phyloP scores from a whole-genome alignment of 805 yeast genomes.

The Saccharomycopsis sp. region DNA sequence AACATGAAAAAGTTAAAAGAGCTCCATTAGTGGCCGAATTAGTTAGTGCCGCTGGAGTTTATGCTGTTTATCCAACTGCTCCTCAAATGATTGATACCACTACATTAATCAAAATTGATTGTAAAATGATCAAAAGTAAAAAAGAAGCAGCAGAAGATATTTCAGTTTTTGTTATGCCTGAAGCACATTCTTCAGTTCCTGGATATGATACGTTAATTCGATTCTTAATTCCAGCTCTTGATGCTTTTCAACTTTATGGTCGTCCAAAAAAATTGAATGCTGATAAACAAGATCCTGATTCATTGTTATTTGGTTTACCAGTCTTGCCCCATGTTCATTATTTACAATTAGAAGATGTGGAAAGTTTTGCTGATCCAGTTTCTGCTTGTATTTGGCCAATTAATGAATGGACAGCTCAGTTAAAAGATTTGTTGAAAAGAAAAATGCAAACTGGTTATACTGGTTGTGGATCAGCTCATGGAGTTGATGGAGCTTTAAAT shows the following conservation, averaged over 20 bases:
- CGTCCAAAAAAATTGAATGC: constrained; percentile 69
- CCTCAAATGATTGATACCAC: constrained; percentile 72
- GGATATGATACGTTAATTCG: constrained; percentile 81
- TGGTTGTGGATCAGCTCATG: constrained; percentile 67
- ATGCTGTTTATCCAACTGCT: constrained; percentile 89
- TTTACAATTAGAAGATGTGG: constrained; percentile 51
- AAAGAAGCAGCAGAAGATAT: constrained; percentile 43
- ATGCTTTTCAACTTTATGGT: constrained; percentile 72
- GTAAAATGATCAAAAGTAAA: constrained; percentile 53
- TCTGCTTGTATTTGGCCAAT: constrained; percentile 37
- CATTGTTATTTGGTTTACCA: constrained; percentile 74
- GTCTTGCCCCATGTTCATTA: constrained; percentile 70
- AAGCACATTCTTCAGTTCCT: constrained; percentile 69
- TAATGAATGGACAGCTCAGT: constrained; percentile 47
- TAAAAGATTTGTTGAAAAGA: constrained; percentile 43
- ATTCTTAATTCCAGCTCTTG: constrained; percentile 63
- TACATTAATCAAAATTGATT: constrained; percentile 84
- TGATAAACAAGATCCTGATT: constrained; percentile 53
- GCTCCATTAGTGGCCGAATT: constrained; percentile 70
- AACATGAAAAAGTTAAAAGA: constrained; percentile 64
- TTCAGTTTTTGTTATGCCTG: constrained; percentile 74
- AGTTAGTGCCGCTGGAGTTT: constrained; percentile 55
- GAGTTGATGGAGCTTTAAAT: constrained; percentile 47
- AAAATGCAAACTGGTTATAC: constrained; percentile 53
- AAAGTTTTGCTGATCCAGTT: constrained; percentile 29